These are phyloP conservation scores for Styphnolobium japonicum DNA, from an alignment of 306 rosid genomes.

Conservation along the genomic window DNA sequence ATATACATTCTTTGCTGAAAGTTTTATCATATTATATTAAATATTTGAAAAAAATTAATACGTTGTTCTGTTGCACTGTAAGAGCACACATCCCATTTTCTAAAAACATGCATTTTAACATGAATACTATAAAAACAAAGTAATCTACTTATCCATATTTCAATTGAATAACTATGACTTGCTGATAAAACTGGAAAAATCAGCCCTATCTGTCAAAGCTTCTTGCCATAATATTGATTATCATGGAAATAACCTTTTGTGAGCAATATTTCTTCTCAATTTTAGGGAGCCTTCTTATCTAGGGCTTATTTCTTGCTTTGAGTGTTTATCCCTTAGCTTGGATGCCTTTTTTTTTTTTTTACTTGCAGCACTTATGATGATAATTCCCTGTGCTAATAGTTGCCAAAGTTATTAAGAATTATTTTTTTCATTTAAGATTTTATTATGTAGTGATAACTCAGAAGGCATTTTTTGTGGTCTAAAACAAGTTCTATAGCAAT, in stretches of 20 bases:
- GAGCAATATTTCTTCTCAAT: not conserved
- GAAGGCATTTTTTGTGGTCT: not conserved
- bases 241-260: not conserved
- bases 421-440: too few relatives aligned
- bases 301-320: not conserved
- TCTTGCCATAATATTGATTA: not conserved
- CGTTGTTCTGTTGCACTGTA: not conserved
- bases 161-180: not conserved
- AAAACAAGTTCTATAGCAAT: not conserved
- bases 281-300: not conserved
- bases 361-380: too few relatives aligned
- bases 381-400: too few relatives aligned
- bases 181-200: not conserved
- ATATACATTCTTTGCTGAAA: not conserved
- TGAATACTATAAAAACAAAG: not conserved
- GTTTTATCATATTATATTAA: slow-evolving; percentile 1
- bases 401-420: too few relatives aligned
- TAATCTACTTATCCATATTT: not conserved
- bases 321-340: not conserved
- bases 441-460: not conserved
- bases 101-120: not conserved
- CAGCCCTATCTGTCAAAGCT: not conserved
- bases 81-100: not conserved
- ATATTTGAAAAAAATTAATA: not conserved
- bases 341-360: not conserved